A percentile compares a stretch with the other conserved stretches of the same genome.
Conservation (phyloP, 805 yeast genomes). For the Brettanomyces naardenensis region DNA sequence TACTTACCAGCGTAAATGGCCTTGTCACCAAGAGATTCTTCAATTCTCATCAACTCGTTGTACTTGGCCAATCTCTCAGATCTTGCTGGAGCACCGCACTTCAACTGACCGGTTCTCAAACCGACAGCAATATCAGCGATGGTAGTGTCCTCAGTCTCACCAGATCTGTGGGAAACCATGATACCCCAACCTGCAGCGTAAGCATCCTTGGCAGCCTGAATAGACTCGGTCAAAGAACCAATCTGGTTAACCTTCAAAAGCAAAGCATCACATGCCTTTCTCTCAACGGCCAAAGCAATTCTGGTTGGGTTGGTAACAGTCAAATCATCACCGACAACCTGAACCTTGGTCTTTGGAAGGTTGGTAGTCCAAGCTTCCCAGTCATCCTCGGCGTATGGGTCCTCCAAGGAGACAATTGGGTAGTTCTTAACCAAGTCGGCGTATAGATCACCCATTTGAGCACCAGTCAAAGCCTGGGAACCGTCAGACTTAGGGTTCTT, state of each 20-base stretch:
- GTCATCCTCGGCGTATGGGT: slow-evolving; percentile 99
- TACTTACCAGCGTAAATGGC: slow-evolving; percentile 91
- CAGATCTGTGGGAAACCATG: slow-evolving; percentile 99
- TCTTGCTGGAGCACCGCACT: slow-evolving; percentile 99
- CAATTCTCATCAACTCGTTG: slow-evolving; percentile 97
- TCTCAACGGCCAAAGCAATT: slow-evolving; percentile 91
- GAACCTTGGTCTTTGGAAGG: slow-evolving; percentile 67
- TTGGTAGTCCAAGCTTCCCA: slow-evolving; percentile 97
- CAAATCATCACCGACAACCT: slow-evolving; percentile 96
- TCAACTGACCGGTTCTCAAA: slow-evolving; percentile 96
- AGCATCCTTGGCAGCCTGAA: slow-evolving; percentile 93
- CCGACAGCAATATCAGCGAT: slow-evolving; percentile 98
- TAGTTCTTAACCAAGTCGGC: slow-evolving; percentile 70
- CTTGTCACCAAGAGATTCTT: slow-evolving; percentile 97
- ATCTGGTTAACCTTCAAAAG: slow-evolving; percentile 98
- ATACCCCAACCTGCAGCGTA: slow-evolving; percentile 98
- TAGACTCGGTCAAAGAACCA: slow-evolving; percentile 93
- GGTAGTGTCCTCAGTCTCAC: slow-evolving; percentile 98
- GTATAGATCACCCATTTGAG: slow-evolving; percentile 82
- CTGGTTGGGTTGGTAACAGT: slow-evolving; percentile 97
- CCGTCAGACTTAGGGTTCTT: slow-evolving; percentile 91
- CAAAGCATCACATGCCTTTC: slow-evolving; percentile 92
- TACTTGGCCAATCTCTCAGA: slow-evolving; percentile 99
- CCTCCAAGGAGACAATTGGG: slow-evolving; percentile 98
- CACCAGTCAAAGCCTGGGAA: slow-evolving; percentile 86